Conservation (phyloP, 306 rosid genomes). For the Malus fusca region DNA sequence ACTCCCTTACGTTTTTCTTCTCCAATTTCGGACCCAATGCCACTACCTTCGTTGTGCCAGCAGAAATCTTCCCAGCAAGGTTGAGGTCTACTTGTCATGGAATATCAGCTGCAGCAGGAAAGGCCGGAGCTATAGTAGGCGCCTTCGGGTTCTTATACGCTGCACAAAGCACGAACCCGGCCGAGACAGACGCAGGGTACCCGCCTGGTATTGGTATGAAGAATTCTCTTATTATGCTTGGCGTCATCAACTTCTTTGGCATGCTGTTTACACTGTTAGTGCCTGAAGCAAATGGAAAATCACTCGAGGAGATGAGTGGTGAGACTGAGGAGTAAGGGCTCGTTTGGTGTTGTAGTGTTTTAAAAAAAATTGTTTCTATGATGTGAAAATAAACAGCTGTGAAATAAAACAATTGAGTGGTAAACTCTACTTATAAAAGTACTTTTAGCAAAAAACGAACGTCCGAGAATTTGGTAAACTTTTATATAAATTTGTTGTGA, state of each 20-base stretch:
- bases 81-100: slow-evolving; percentile 11
- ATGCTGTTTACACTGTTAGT: neutral
- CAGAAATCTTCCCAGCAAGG: slow-evolving; percentile 8
- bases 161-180: neutral
- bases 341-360: too few species aligned
- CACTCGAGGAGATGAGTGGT: neutral
- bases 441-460: accelerated
- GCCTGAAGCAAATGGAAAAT: neutral
- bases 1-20: slow-evolving; percentile 7
- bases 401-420: too few species aligned
- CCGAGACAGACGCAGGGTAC: neutral
- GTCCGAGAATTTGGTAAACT: too few species aligned
- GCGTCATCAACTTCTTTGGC: neutral
- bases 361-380: too few species aligned
- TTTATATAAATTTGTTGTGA: too few species aligned
- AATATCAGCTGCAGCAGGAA: slow-evolving; percentile 11
- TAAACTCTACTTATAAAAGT: too few species aligned
- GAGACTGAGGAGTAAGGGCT: neutral
- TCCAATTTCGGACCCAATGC: slow-evolving; percentile 14
- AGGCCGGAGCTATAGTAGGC: slow-evolving; percentile 6
- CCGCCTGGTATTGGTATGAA: neutral
- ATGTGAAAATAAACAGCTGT: accelerated
- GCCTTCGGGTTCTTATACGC: neutral
- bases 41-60: slow-evolving; percentile 10
- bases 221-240: neutral